Base-by-base conservation (phyloP, 495 filamentous ascomycete genomes). In the Aspergillus bertholletiae region DNA sequence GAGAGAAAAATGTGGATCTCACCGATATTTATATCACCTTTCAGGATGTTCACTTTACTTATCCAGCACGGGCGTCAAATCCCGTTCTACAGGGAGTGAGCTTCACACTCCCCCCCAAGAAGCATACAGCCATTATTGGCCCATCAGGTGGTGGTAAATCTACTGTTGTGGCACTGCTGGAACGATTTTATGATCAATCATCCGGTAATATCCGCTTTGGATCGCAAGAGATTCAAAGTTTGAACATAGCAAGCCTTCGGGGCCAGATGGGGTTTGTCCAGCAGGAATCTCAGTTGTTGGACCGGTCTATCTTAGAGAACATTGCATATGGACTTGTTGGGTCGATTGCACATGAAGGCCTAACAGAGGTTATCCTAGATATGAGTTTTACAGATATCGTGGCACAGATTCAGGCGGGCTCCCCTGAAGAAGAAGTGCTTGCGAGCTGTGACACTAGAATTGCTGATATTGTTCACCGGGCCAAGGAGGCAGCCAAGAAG, bases 91-190 rank as follows among this genome's bases (percentile, higher is more conserved):
- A 66, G 24, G 67, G 79, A 20, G 57, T 86, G 9, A 71, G 70
- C 40, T 61, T 86, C 13, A 61, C 61, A 0, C 77, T 88, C 24
- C 74, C 78, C n/a, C 72, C 80, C 3, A 77, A 77, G 20, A 79
- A 83, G 56, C 72, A 76, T 45, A 85, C 85, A 0, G 86, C 84
- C 0, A 79, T 90, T 43, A 83, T 90, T 1, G 87, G 87, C 1
- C 67, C 82, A 4, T 87, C 84, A 15, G 86, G 87, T 2, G 80
- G 81, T 49, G 87, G 86, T 2, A 90, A 90, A 59, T 86, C 83
- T 1, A 88, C 86, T 8, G 66, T 88, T 37, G 77, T 79, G 2
- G 75, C 76, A 7, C 66, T 88, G 9, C 53, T 85, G 4, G 73
- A 80, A 50, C 74, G 84, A 9, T 75, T 85, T 46, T 77, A 76